Conservation (phyloP, 139 green algal species). For the Chloropicon primus region DNA sequence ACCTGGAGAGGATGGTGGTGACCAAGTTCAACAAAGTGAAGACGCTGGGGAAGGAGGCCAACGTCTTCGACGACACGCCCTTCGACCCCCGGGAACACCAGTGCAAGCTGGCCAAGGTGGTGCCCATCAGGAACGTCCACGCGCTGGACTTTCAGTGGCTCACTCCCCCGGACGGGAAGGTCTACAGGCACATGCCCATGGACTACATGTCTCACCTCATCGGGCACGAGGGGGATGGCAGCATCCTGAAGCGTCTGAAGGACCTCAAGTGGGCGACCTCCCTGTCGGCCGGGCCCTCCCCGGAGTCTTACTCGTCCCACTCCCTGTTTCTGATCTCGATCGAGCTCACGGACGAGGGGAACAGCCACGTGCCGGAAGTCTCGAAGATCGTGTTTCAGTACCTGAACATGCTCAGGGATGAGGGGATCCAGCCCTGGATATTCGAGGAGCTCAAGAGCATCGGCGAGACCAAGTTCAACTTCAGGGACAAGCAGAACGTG, state of each 20-base stretch:
- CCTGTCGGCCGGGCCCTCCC: constrained; percentile 50
- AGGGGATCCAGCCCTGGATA: constrained; percentile 19
- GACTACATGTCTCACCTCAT: constrained; percentile 65
- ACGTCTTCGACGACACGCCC: not conserved
- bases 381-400: constrained; percentile 28
- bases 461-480: constrained; percentile 56
- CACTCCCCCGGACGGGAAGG: constrained; percentile 25
- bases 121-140: constrained; percentile 63
- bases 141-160: constrained; percentile 60
- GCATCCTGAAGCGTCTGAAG: constrained; percentile 72
- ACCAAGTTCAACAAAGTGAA: constrained; percentile 33
- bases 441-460: constrained; percentile 18
- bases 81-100: not conserved
- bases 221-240: constrained; percentile 73
- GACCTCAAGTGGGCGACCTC: constrained; percentile 29
- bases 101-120: constrained; percentile 12
- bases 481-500: constrained; percentile 51
- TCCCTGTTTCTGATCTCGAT: constrained; percentile 39
- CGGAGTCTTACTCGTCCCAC: constrained; percentile 23
- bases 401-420: constrained; percentile 24
- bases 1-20: constrained; percentile 51
- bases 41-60: not conserved
- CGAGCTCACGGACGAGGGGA: constrained; percentile 43
- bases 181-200: constrained; percentile 40
- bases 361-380: constrained; percentile 10